These are phyloP conservation scores for Fusarium pininemorale DNA, from an alignment of 2,329 filamentous ascomycete genomes.

Conservation along the genomic window DNA sequence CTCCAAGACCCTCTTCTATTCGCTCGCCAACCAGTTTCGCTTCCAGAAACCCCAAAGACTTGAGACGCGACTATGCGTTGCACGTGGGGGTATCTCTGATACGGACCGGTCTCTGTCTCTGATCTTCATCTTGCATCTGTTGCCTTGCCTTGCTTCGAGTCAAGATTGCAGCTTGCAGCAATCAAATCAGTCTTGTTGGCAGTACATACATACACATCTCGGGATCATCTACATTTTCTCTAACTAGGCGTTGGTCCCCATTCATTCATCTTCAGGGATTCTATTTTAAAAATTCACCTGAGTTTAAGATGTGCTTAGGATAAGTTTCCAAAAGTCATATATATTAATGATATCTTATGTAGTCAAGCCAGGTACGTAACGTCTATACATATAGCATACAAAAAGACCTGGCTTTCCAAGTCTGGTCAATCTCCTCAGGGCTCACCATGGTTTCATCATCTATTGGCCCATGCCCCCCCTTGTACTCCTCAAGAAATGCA, in stretches of 20 bases:
- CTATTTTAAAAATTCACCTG: background rate
- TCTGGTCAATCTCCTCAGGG: background rate
- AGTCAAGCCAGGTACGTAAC: background rate
- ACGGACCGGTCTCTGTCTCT: slow-evolving; percentile 20
- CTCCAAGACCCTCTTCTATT: slow-evolving; percentile 9
- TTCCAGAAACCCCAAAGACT: background rate
- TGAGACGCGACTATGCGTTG: background rate
- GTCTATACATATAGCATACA: background rate
- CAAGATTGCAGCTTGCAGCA: background rate
- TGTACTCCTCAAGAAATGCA: background rate
- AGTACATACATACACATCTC: background rate
- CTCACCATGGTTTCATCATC: background rate
- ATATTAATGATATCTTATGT: background rate
- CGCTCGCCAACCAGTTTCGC: slow-evolving; percentile 18
- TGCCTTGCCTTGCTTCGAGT: background rate
- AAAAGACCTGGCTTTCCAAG: background rate
- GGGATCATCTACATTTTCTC: background rate
- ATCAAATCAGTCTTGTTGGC: background rate
- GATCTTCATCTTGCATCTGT: background rate
- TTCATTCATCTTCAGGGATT: no score
- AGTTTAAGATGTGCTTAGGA: background rate
- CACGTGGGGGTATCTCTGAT: slow-evolving; percentile 16
- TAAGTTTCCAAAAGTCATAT: background rate
- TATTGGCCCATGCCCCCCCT: background rate
- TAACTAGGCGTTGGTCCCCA: background rate